Evolutionary conservation across 192 early-diverging fungal genomes (phyloP).

Genomic region (Coemansia sp.): DNA sequence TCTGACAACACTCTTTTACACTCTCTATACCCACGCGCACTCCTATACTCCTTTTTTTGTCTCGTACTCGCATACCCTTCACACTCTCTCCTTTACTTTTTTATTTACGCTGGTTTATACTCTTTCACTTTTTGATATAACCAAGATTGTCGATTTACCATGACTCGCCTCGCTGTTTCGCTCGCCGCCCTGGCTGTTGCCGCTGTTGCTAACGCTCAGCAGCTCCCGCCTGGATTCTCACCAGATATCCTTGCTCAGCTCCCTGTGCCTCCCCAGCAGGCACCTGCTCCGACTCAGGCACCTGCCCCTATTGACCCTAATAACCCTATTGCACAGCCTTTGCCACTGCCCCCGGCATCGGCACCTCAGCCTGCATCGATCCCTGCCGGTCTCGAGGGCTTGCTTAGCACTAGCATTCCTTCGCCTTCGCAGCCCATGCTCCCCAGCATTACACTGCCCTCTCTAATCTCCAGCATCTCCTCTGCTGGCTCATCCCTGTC

Average conservation of each 20-base stretch:
- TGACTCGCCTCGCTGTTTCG: slow-evolving; percentile 41
- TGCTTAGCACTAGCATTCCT: not conserved
- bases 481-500: slow-evolving; percentile 9
- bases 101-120: not conserved
- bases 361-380: slow-evolving; percentile 49
- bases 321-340: slow-evolving; percentile 51
- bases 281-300: slow-evolving; percentile 47
- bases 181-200: slow-evolving; percentile 33
- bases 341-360: slow-evolving; percentile 33
- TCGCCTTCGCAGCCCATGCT: slow-evolving; percentile 12
- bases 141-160: slow-evolving; percentile 11
- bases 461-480: not conserved
- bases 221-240: slow-evolving; percentile 40
- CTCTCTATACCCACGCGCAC: not conserved
- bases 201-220: slow-evolving; percentile 21
- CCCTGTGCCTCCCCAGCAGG: slow-evolving; percentile 48
- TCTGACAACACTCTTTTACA: slow-evolving; percentile 3
- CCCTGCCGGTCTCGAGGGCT: slow-evolving; percentile 43
- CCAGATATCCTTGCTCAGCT: slow-evolving; percentile 48
- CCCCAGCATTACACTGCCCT: slow-evolving; percentile 18
- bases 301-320: slow-evolving; percentile 53
- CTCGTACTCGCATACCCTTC: not conserved
- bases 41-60: not conserved
- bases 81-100: not conserved
- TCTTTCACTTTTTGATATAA: not conserved